Percentiles rank a stretch among this genome's conserved stretches.
phyloP scores from a whole-genome alignment of 2,329 filamentous ascomycete species.

The Fusarium xylarioides region DNA sequence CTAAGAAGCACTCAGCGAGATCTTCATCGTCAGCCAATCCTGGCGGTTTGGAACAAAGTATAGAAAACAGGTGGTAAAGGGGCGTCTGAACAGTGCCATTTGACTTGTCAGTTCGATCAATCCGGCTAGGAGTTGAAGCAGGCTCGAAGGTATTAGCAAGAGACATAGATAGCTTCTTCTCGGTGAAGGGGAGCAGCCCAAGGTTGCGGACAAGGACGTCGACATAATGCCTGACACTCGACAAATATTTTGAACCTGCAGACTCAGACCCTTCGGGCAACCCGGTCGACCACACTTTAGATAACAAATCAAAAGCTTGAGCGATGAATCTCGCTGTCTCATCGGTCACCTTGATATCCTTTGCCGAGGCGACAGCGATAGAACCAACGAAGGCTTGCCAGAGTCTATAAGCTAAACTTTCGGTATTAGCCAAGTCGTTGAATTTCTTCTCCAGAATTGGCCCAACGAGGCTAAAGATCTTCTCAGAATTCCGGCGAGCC shows the following conservation, averaged over 20 bases:
- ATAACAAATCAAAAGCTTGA: constrained; percentile 73
- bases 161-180: constrained; percentile 64
- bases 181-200: constrained; percentile 69
- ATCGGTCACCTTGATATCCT: constrained; percentile 88
- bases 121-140: constrained; percentile 71
- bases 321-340: constrained; percentile 86
- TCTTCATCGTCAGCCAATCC: constrained; percentile 58
- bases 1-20: constrained; percentile 57
- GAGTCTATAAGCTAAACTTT: constrained; percentile 62
- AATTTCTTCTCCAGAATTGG: constrained; percentile 70
- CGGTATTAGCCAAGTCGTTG: constrained; percentile 67
- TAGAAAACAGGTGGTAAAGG: constrained; percentile 71
- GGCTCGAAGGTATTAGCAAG: constrained; percentile 67
- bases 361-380: constrained; percentile 73
- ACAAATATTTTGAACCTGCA: constrained; percentile 61
- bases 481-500: constrained; percentile 76
- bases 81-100: constrained; percentile 64
- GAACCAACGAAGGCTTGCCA: constrained; percentile 71
- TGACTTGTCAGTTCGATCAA: constrained; percentile 61
- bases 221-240: constrained; percentile 62
- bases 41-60: constrained; percentile 63
- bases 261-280: constrained; percentile 54
- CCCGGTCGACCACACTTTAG: constrained; percentile 68
- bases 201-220: constrained; percentile 60
- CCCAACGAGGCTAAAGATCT: constrained; percentile 70